Evolutionary conservation across 2,329 filamentous ascomycete genomes (phyloP).

Genomic region (Trichoderma semiorbis): DNA sequence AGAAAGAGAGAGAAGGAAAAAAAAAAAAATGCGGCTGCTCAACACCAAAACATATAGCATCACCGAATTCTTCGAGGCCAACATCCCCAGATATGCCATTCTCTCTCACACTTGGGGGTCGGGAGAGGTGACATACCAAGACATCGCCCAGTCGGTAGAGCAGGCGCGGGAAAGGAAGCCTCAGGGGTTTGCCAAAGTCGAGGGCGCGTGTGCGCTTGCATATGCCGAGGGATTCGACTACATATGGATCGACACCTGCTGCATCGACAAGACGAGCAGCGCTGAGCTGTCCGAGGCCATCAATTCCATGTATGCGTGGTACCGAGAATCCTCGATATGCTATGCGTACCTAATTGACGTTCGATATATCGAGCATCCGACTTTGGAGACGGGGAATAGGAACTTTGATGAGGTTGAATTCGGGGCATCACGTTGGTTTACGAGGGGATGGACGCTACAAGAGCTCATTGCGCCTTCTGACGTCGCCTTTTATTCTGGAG

Average conservation of each 20-base stretch:
- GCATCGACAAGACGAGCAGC: background rate
- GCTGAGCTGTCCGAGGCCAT: background rate
- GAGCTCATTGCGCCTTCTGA: background rate
- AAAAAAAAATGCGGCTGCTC: conserved; percentile 6
- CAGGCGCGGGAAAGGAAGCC: background rate
- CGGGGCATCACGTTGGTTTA: background rate
- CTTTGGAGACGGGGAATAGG: background rate
- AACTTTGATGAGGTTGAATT: background rate
- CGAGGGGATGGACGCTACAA: background rate
- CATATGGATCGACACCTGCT: background rate
- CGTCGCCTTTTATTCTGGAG: background rate
- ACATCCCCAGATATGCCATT: conserved; percentile 9
- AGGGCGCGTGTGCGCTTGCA: background rate
- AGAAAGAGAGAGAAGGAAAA: background rate
- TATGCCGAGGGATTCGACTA: background rate
- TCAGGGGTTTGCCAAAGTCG: background rate
- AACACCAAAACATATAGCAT: background rate
- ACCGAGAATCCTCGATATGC: background rate
- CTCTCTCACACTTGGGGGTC: background rate
- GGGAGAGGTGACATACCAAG: background rate
- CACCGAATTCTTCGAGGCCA: background rate
- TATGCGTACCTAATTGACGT: conserved; percentile 2
- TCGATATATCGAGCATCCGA: background rate
- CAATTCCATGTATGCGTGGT: conserved; percentile 3
- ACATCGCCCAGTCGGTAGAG: background rate